phyloP scores from a whole-genome alignment of 371 early-diverging fungal genomes.

The Mucor circinelloides region DNA sequence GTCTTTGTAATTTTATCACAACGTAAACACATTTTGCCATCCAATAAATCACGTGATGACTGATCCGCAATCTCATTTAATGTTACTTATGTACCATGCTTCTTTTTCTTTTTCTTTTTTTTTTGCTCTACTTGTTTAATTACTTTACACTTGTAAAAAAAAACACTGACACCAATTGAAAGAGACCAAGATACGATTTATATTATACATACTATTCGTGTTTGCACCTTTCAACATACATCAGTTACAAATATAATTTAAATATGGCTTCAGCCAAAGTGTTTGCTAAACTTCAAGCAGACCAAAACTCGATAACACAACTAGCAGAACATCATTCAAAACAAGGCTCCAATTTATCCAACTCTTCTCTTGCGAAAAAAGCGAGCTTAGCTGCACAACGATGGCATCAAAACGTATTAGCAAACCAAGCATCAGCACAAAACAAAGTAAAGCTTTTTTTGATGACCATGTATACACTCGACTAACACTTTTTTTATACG shows the following conservation, averaged over 20 bases:
- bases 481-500: not conserved
- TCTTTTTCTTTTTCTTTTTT: not conserved
- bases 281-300: conserved; percentile 45
- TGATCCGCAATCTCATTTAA: not conserved
- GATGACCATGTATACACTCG: too few species aligned
- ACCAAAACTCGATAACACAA: conserved; percentile 44
- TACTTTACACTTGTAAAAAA: not conserved
- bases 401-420: conserved; percentile 12
- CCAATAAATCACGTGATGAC: not conserved
- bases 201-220: not conserved
- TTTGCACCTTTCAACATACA: not conserved
- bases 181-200: not conserved
- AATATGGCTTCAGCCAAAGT: conserved; percentile 48
- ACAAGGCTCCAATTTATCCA: conserved; percentile 36
- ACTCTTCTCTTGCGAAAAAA: conserved; percentile 6
- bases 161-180: not conserved
- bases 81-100: not conserved
- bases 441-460: conserved; percentile 4
- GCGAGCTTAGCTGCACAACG: not conserved
- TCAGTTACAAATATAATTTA: not conserved
- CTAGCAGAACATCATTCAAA: conserved; percentile 47
- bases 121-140: not conserved
- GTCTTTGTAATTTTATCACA: not conserved
- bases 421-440: conserved; percentile 2
- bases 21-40: not conserved